Evolutionary conservation across 768 basidiomycete genomes (phyloP).

Genomic region (Harrya chromipes): DNA sequence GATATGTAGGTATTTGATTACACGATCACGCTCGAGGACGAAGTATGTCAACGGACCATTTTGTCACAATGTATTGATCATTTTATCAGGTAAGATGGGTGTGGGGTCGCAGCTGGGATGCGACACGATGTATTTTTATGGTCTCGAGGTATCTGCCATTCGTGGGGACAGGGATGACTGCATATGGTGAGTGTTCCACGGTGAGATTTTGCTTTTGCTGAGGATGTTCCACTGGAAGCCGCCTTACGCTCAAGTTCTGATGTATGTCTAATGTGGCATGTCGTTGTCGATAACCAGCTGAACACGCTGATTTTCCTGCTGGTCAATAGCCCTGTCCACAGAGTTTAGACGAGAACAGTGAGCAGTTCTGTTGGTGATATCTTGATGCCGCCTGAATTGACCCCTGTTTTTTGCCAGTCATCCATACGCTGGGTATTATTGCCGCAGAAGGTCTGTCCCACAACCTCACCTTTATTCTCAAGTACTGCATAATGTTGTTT

Average conservation of each 20-base stretch:
- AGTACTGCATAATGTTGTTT: neutral
- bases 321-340: constrained; percentile 2
- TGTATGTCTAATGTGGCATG: constrained; percentile 1
- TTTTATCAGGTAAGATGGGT: constrained; percentile 15
- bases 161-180: constrained; percentile 7
- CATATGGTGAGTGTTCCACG: constrained; percentile 7
- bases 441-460: constrained; percentile 11
- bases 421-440: constrained; percentile 7
- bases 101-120: constrained; percentile 17
- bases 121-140: constrained; percentile 12
- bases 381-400: neutral
- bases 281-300: neutral
- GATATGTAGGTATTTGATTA: constrained; percentile 10
- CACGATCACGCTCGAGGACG: constrained; percentile 8
- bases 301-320: too few species aligned
- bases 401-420: neutral
- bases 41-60: neutral
- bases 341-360: constrained; percentile 7
- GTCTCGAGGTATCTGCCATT: constrained; percentile 23
- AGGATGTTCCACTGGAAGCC: neutral
- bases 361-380: neutral
- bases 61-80: neutral
- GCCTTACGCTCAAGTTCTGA: constrained; percentile 4
- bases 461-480: neutral
- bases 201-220: neutral